These are phyloP conservation scores for Talaromyces sp. DNA, from an alignment of 2,329 filamentous ascomycete species.

Conservation along the genomic window DNA sequence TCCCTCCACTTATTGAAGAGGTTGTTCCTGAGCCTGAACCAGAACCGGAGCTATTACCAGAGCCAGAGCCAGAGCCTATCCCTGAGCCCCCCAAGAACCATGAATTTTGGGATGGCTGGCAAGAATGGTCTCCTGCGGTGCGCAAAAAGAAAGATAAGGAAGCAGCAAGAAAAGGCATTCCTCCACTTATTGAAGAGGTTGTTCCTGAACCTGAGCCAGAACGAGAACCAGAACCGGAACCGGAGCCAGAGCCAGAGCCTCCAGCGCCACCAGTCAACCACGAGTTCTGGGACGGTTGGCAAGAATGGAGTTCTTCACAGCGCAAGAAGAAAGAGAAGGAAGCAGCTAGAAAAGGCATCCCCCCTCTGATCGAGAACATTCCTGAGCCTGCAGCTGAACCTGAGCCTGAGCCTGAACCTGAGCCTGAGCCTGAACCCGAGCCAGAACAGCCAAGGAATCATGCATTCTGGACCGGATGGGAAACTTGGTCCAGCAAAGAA, in stretches of 20 bases:
- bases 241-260: slow-evolving; percentile 16
- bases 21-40: slow-evolving; percentile 1
- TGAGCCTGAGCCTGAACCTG: slow-evolving; percentile 28
- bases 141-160: slow-evolving; percentile 16
- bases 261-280: slow-evolving; percentile 14
- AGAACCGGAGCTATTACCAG: slow-evolving; percentile 21
- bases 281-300: slow-evolving; percentile 16
- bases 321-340: slow-evolving; percentile 16
- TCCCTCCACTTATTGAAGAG: slow-evolving; percentile 11
- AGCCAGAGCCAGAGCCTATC: slow-evolving; percentile 20
- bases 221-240: slow-evolving; percentile 24
- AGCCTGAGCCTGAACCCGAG: slow-evolving; percentile 31
- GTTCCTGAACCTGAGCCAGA: neutral
- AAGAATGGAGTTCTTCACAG: neutral
- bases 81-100: slow-evolving; percentile 13
- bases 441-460: slow-evolving; percentile 22
- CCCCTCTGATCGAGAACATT: slow-evolving; percentile 2
- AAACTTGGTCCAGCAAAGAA: slow-evolving; percentile 20
- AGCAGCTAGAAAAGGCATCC: slow-evolving; percentile 11
- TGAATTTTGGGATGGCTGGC: slow-evolving; percentile 17
- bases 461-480: slow-evolving; percentile 19
- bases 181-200: slow-evolving; percentile 7
- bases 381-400: neutral
- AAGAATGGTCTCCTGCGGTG: neutral
- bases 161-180: slow-evolving; percentile 10